These are phyloP conservation scores for Trichoderma virens DNA, from an alignment of 495 filamentous ascomycete species.

Conservation along the genomic window DNA sequence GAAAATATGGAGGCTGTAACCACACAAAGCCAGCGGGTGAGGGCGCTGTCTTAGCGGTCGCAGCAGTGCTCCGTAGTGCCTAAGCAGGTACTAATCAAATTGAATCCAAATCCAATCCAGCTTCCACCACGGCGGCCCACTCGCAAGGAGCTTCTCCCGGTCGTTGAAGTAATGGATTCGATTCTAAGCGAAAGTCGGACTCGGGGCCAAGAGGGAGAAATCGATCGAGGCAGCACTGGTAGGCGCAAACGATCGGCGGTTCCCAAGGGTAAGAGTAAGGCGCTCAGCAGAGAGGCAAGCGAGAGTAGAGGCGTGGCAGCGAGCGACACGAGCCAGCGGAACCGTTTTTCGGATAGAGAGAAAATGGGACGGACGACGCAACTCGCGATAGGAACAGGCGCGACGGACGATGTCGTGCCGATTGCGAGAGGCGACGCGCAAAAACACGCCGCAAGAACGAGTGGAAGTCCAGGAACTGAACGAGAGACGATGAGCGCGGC, in stretches of 20 bases:
- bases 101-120: background rate
- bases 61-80: background rate
- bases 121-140: background rate
- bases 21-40: background rate
- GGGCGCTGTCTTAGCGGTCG: background rate
- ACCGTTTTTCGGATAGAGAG: constrained; percentile 4
- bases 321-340: constrained; percentile 1
- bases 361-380: background rate
- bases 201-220: background rate
- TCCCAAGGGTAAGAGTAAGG: background rate
- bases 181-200: background rate
- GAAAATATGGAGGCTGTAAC: background rate
- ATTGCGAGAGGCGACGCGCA: background rate
- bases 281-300: background rate
- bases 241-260: background rate
- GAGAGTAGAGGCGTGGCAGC: background rate
- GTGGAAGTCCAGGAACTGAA: background rate
- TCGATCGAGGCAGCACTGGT: background rate
- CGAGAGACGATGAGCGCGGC: constrained; percentile 7
- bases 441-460: background rate
- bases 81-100: background rate
- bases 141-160: background rate
- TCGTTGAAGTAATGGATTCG: background rate
- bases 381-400: background rate
- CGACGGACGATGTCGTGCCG: background rate